phyloP scores from a whole-genome alignment of 2,329 filamentous ascomycete species.

The Fusarium odoratissimum region DNA sequence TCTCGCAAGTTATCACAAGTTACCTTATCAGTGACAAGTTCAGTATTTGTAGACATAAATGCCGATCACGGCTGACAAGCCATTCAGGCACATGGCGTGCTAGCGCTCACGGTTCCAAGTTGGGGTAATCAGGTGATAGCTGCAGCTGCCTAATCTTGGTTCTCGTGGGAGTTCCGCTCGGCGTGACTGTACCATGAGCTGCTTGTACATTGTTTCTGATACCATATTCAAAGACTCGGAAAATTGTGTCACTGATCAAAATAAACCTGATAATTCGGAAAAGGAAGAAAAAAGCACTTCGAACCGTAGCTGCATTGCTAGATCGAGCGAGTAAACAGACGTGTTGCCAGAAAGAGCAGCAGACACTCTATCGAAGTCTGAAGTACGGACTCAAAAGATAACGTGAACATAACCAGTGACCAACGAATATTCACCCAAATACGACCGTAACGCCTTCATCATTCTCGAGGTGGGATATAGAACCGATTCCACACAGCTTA shows the following conservation, averaged over 20 bases:
- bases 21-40: not conserved
- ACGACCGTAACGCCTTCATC: slow-evolving; percentile 53
- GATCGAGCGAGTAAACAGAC: slow-evolving; percentile 12
- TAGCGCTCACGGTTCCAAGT: not conserved
- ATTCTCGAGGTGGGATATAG: slow-evolving; percentile 41
- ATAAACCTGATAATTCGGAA: slow-evolving; percentile 10
- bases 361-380: slow-evolving; percentile 40
- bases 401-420: slow-evolving; percentile 44
- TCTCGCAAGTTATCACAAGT: not conserved
- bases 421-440: slow-evolving; percentile 45
- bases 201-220: not conserved
- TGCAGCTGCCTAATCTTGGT: slow-evolving; percentile 8
- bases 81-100: slow-evolving; percentile 11
- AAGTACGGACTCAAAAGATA: slow-evolving; percentile 35
- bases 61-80: slow-evolving; percentile 6
- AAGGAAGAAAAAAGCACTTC: not conserved
- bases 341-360: slow-evolving; percentile 27
- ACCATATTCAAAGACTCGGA: not conserved
- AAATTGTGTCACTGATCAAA: not conserved
- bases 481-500: slow-evolving; percentile 31
- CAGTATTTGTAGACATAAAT: not conserved
- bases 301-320: not conserved
- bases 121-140: slow-evolving; percentile 19
- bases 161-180: not conserved
- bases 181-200: not conserved